Percentiles rank a stretch among this genome's conserved stretches.
phyloP scores from a whole-genome alignment of 768 basidiomycete genomes.

The Tricholoma saponaceum region DNA sequence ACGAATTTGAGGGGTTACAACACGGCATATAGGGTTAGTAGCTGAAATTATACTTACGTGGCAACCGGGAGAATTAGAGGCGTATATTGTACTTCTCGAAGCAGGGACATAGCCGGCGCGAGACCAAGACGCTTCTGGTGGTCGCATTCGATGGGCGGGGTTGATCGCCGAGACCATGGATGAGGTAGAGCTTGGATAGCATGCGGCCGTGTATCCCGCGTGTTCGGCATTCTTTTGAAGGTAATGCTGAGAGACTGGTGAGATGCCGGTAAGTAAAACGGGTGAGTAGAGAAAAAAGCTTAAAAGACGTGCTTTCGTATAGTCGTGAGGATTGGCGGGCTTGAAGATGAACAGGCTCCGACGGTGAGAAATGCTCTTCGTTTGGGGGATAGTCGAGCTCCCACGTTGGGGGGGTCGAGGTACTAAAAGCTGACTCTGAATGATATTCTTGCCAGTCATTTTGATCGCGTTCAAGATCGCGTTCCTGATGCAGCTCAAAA shows the following conservation, averaged over 20 bases:
- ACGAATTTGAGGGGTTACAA: background rate
- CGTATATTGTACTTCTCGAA: slow-evolving; percentile 6
- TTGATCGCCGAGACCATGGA: slow-evolving; percentile 2
- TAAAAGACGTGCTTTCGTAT: slow-evolving; percentile 9
- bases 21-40: background rate
- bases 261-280: background rate
- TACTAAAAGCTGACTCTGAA: background rate
- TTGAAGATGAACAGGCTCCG: slow-evolving; percentile 1
- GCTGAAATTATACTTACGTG: slow-evolving; percentile 1
- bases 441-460: slow-evolving; percentile 13
- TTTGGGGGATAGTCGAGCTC: slow-evolving; percentile 14
- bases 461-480: slow-evolving; percentile 4
- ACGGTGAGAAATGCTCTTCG: slow-evolving; percentile 8
- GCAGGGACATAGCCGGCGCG: background rate
- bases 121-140: background rate
- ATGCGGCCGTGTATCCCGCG: background rate
- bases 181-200: slow-evolving; percentile 4
- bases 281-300: background rate
- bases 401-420: slow-evolving; percentile 9
- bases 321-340: slow-evolving; percentile 7
- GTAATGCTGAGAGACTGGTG: slow-evolving; percentile 13
- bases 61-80: slow-evolving; percentile 6
- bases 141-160: background rate
- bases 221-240: slow-evolving; percentile 7
- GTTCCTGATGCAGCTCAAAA: slow-evolving; percentile 27